phyloP scores from a whole-genome alignment of 1,139 yeast genomes.

The Casaregolazyma lundiana region DNA sequence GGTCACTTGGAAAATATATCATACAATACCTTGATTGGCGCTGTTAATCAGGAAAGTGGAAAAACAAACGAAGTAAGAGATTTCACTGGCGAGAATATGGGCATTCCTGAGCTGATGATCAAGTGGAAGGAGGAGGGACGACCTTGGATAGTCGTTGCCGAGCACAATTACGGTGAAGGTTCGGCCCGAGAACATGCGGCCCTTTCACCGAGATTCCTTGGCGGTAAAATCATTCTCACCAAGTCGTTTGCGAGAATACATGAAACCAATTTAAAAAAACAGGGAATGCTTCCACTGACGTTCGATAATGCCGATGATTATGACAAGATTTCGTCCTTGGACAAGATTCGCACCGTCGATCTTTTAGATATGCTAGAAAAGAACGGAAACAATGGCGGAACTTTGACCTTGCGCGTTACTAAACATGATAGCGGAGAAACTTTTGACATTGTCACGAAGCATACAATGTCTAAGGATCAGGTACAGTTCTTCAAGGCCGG shows the following conservation, averaged over 20 bases:
- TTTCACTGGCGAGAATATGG: slow-evolving; percentile 64
- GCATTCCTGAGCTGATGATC: slow-evolving; percentile 95
- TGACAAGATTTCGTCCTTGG: slow-evolving; percentile 73
- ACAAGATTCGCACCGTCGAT: slow-evolving; percentile 71
- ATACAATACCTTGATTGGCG: slow-evolving; percentile 92
- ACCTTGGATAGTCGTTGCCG: slow-evolving; percentile 99
- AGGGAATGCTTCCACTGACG: slow-evolving; percentile 96
- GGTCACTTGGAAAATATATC: slow-evolving; percentile 96
- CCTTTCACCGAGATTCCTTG: slow-evolving; percentile 97
- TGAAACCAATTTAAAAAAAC: slow-evolving; percentile 93
- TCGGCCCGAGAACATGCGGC: slow-evolving; percentile 99
- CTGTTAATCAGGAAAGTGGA: slow-evolving; percentile 93
- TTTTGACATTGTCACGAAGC: slow-evolving; percentile 72
- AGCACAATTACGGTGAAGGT: slow-evolving; percentile 99
- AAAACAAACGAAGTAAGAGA: slow-evolving; percentile 90
- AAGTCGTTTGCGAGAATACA: slow-evolving; percentile 98
- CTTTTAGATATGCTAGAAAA: slow-evolving; percentile 73
- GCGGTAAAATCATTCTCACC: slow-evolving; percentile 95
- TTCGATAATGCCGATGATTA: slow-evolving; percentile 84
- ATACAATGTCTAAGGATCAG: slow-evolving; percentile 96
- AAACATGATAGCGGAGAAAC: slow-evolving; percentile 63
- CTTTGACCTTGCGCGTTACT: slow-evolving; percentile 63
- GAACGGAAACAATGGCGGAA: slow-evolving; percentile 85
- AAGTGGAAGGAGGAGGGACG: slow-evolving; percentile 82
- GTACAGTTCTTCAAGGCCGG: slow-evolving; percentile 95